phyloP scores from a whole-genome alignment of 2,329 filamentous ascomycete species.

The Diaporthe sp. region DNA sequence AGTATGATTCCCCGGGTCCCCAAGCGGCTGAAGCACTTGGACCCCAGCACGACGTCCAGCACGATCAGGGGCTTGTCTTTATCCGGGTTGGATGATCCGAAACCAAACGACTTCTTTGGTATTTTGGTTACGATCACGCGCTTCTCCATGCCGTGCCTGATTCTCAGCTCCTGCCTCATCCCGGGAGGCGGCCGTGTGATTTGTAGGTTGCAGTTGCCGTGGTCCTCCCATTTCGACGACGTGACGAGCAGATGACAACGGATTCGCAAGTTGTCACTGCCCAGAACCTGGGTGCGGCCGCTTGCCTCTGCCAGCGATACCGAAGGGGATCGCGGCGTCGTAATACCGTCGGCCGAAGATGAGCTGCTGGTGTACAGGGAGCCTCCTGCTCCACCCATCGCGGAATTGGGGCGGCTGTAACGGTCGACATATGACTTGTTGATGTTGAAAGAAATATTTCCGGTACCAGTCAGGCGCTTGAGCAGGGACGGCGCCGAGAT shows the following conservation, averaged over 20 bases:
- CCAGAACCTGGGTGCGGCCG: slow-evolving; percentile 68
- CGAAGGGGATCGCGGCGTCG: slow-evolving; percentile 69
- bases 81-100: slow-evolving; percentile 54
- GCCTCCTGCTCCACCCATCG: slow-evolving; percentile 64
- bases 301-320: slow-evolving; percentile 67
- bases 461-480: slow-evolving; percentile 79
- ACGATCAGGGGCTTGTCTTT: slow-evolving; percentile 71
- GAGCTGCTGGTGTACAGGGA: slow-evolving; percentile 74
- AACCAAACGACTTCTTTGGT: slow-evolving; percentile 64
- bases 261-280: slow-evolving; percentile 86
- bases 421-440: slow-evolving; percentile 81
- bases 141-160: slow-evolving; percentile 81
- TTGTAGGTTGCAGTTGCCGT: slow-evolving; percentile 86
- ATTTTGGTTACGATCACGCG: slow-evolving; percentile 84
- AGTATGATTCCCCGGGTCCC: slow-evolving; percentile 90
- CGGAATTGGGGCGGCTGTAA: slow-evolving; percentile 64
- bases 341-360: slow-evolving; percentile 63
- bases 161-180: slow-evolving; percentile 70
- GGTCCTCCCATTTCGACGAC: slow-evolving; percentile 88
- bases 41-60: slow-evolving; percentile 87
- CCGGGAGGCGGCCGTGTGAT: slow-evolving; percentile 82
- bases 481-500: slow-evolving; percentile 83
- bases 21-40: slow-evolving; percentile 86
- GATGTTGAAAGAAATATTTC: slow-evolving; percentile 83
- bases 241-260: slow-evolving; percentile 85